Evolutionary conservation across 2,329 filamentous ascomycete species (phyloP).

Genomic region (Aspergillus sclerotialis): DNA sequence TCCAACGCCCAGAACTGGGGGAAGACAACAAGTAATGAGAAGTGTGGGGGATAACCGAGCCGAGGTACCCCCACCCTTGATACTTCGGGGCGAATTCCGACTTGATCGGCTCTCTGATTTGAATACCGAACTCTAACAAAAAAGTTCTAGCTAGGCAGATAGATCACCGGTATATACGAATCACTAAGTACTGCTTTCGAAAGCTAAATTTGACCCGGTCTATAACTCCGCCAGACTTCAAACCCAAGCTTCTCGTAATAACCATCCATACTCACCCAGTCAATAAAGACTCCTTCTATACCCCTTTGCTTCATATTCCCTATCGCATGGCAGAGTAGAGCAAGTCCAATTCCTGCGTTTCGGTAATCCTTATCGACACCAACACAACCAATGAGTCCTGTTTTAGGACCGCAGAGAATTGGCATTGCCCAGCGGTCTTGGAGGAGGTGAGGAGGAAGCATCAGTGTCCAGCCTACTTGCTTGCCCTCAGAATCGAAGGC

Average conservation of each 20-base stretch:
- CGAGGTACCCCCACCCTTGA: too few relatives aligned
- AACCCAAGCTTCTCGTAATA: slow-evolving; percentile 42
- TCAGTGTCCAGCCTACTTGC: slow-evolving; percentile 42
- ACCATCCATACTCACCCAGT: slow-evolving; percentile 37
- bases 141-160: too few relatives aligned
- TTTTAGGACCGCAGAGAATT: slow-evolving; percentile 31
- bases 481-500: slow-evolving; percentile 31
- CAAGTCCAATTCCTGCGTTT: slow-evolving; percentile 35
- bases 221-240: slow-evolving; percentile 33
- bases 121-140: too few relatives aligned
- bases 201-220: slow-evolving; percentile 19
- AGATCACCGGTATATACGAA: too few relatives aligned
- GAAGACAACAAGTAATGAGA: too few relatives aligned
- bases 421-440: slow-evolving; percentile 35
- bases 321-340: slow-evolving; percentile 37
- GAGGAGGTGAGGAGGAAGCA: slow-evolving; percentile 29
- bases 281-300: slow-evolving; percentile 38
- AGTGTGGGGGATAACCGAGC: too few relatives aligned
- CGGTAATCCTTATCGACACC: slow-evolving; percentile 34
- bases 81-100: too few relatives aligned
- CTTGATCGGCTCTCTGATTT: too few relatives aligned
- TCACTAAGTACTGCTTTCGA: too few relatives aligned
- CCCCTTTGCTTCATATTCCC: slow-evolving; percentile 37
- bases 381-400: slow-evolving; percentile 40
- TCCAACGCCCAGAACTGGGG: too few relatives aligned